phyloP scores from a whole-genome alignment of 495 filamentous ascomycete species.

The Aspergillus affinis region DNA sequence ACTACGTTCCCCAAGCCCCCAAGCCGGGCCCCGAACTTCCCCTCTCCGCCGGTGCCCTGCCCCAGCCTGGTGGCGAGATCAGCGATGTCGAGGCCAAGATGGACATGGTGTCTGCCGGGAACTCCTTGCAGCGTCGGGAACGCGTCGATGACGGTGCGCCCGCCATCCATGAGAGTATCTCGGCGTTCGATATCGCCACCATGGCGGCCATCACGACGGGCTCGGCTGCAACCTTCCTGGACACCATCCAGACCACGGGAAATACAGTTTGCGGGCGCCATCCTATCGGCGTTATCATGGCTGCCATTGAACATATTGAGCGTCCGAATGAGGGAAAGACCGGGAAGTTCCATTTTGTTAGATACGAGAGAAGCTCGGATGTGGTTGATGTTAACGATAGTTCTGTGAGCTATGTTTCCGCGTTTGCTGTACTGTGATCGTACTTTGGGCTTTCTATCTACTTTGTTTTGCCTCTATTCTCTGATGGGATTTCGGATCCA shows the following conservation, averaged over 20 bases:
- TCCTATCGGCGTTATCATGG: slow-evolving; percentile 94
- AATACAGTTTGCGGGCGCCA: slow-evolving; percentile 97
- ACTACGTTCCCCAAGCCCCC: slow-evolving; percentile 61
- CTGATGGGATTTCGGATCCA: not conserved
- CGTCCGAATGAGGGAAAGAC: slow-evolving; percentile 36
- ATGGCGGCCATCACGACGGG: slow-evolving; percentile 83
- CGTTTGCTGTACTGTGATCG: slow-evolving; percentile 40
- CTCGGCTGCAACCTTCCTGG: slow-evolving; percentile 64
- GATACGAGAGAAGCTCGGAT: slow-evolving; percentile 88
- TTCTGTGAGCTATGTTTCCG: slow-evolving; percentile 86
- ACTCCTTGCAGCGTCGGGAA: slow-evolving; percentile 39
- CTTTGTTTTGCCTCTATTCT: not conserved
- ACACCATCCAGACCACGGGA: slow-evolving; percentile 65
- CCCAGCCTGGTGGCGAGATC: slow-evolving; percentile 37
- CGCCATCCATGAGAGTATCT: slow-evolving; percentile 83
- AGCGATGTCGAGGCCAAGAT: slow-evolving; percentile 27
- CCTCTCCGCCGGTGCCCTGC: slow-evolving; percentile 39
- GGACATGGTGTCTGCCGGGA: slow-evolving; percentile 35
- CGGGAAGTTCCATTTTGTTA: slow-evolving; percentile 76
- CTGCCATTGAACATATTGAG: slow-evolving; percentile 66
- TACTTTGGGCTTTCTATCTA: not conserved
- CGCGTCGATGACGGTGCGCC: slow-evolving; percentile 42
- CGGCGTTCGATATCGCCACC: slow-evolving; percentile 71
- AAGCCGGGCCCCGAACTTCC: slow-evolving; percentile 41
- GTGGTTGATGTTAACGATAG: slow-evolving; percentile 70